Evolutionary conservation across 371 early-diverging fungal species (phyloP).

Genomic region (Mucor circinelloides): DNA sequence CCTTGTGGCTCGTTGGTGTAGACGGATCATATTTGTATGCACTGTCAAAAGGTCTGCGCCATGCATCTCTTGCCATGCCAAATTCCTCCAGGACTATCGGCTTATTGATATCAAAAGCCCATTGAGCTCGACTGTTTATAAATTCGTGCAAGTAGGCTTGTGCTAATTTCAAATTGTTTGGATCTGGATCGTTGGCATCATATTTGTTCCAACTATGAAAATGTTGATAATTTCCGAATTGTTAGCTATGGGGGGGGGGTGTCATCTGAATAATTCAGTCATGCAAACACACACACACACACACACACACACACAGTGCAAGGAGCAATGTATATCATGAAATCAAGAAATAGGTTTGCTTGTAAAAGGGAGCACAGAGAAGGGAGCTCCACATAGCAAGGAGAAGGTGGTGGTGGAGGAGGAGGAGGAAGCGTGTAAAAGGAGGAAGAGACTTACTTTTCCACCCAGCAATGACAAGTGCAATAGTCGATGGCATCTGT

Average conservation of each 20-base stretch:
- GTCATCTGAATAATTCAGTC: too few relatives aligned
- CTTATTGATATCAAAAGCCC: constrained; percentile 47
- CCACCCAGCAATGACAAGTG: constrained; percentile 62
- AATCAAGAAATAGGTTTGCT: not conserved
- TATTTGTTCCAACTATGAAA: constrained; percentile 50
- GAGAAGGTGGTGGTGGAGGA: too few relatives aligned
- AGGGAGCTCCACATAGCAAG: not conserved
- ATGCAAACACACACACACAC: too few relatives aligned
- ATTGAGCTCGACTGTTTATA: constrained; percentile 32
- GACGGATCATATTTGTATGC: constrained; percentile 42
- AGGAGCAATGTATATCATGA: not conserved
- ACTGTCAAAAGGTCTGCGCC: constrained; percentile 28
- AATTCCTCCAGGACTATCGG: constrained; percentile 63
- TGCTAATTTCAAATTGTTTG: constrained; percentile 1
- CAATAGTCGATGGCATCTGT: constrained; percentile 51
- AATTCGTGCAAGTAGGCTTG: constrained; percentile 32
- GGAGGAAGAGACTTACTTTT: constrained; percentile 41
- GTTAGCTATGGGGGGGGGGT: not conserved
- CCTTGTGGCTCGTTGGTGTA: constrained; percentile 51
- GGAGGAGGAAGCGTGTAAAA: not conserved
- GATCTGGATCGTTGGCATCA: constrained; percentile 36
- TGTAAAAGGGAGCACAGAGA: not conserved
- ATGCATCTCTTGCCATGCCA: constrained; percentile 60
- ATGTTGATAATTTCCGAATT: constrained; percentile 4
- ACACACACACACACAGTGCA: too few relatives aligned